Conservation (phyloP, 176 grass and related monocot genomes). For the Oryza nivara region DNA sequence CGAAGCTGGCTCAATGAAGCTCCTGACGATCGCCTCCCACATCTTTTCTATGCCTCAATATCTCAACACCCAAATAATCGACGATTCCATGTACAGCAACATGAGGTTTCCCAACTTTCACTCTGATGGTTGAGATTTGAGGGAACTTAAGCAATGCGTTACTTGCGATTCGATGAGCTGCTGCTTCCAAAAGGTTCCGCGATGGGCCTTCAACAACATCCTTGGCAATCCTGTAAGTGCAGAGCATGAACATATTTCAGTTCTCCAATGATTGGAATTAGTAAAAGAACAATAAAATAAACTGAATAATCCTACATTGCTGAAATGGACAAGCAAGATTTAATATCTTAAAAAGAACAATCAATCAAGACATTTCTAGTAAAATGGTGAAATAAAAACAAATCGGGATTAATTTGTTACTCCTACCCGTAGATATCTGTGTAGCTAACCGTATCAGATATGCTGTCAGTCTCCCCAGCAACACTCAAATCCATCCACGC, state of each 20-base stretch:
- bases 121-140: conserved; percentile 61
- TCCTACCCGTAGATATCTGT: conserved; percentile 72
- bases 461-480: conserved; percentile 61
- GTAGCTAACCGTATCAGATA: conserved; percentile 74
- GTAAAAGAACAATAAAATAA: neutral
- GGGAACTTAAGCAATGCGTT: conserved; percentile 54
- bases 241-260: neutral
- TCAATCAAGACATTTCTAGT: neutral
- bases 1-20: neutral
- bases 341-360: no score
- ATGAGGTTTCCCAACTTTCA: conserved; percentile 70
- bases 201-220: conserved; percentile 82
- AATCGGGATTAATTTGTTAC: neutral
- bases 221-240: conserved; percentile 50
- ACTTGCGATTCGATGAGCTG: conserved; percentile 60
- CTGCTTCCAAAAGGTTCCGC: conserved; percentile 63
- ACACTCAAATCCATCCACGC: conserved; percentile 67
- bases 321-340: neutral
- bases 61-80: conserved; percentile 74
- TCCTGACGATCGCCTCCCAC: neutral
- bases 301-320: no score
- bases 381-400: neutral
- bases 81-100: conserved; percentile 63
- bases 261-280: neutral
- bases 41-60: conserved; percentile 54